These are phyloP conservation scores for Yamadazyma songkhlaensis DNA, from an alignment of 1,139 yeast genomes.

Conservation along the genomic window DNA sequence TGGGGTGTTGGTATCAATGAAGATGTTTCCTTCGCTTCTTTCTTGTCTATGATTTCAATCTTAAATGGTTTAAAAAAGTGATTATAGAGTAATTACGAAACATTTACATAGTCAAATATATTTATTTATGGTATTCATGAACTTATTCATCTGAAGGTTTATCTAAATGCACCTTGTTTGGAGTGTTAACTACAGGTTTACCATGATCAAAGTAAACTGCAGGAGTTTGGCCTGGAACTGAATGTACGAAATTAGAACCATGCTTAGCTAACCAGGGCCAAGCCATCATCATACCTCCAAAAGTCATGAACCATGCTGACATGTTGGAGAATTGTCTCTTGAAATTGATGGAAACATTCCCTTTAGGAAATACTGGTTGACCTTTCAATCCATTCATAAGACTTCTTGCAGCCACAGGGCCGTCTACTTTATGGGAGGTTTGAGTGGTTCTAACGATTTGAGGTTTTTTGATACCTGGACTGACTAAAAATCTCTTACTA, in stretches of 20 bases:
- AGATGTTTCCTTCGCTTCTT: conserved; percentile 49
- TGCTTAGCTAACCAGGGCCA: conserved; percentile 17
- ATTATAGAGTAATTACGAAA: background rate
- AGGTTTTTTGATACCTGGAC: conserved; percentile 10
- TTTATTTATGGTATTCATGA: background rate
- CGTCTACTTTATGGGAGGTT: conserved; percentile 2
- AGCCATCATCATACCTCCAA: conserved; percentile 13
- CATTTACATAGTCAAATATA: background rate
- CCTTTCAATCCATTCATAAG: conserved; percentile 11
- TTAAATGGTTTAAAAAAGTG: conserved; percentile 42
- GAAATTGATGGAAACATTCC: conserved; percentile 9
- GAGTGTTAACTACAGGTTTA: conserved; percentile 16
- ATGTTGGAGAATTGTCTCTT: conserved; percentile 15
- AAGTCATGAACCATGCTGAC: conserved; percentile 12
- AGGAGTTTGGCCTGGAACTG: conserved; percentile 18
- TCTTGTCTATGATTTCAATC: conserved; percentile 74
- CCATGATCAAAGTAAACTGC: conserved; percentile 12
- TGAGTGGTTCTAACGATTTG: conserved; percentile 1
- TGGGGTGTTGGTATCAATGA: conserved; percentile 50
- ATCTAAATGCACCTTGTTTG: conserved; percentile 18
- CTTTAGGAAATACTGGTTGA: conserved; percentile 11
- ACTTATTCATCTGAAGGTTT: conserved; percentile 6
- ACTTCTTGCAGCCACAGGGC: conserved; percentile 7
- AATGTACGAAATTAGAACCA: conserved; percentile 11
- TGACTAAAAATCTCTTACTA: conserved; percentile 7